Evolutionary conservation across 129 eudicot species (phyloP).

Genomic region (Pittosporum tobira): DNA sequence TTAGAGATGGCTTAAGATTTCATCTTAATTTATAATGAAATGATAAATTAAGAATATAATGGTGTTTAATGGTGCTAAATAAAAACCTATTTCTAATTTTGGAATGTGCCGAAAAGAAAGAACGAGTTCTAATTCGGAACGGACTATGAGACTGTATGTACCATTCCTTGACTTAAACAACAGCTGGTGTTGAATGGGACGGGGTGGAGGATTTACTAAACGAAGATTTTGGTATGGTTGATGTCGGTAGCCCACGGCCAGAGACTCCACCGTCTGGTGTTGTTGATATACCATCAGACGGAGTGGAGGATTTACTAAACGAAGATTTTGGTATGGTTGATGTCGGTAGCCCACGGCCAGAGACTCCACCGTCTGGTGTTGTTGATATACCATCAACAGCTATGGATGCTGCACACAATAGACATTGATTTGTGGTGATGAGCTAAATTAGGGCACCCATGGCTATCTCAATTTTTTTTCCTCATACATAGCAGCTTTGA

Average conservation of each 20-base stretch:
- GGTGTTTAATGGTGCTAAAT: too few relatives aligned
- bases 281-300: slow-evolving; percentile 21
- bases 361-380: slow-evolving; percentile 39
- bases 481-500: not conserved
- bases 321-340: slow-evolving; percentile 57
- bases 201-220: slow-evolving; percentile 36
- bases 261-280: slow-evolving; percentile 41
- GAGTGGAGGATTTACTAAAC: slow-evolving; percentile 38
- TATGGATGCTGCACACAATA: slow-evolving; percentile 22
- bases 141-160: not conserved
- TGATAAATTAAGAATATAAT: too few relatives aligned
- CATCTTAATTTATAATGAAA: too few relatives aligned
- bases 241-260: slow-evolving; percentile 38
- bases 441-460: slow-evolving; percentile 1
- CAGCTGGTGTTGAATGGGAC: slow-evolving; percentile 57
- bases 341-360: slow-evolving; percentile 39
- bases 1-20: too few relatives aligned
- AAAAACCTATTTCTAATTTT: not conserved
- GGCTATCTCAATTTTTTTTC: too few relatives aligned
- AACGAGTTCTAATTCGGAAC: too few relatives aligned
- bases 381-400: slow-evolving; percentile 20
- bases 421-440: slow-evolving; percentile 15
- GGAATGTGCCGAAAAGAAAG: not conserved
- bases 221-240: slow-evolving; percentile 55
- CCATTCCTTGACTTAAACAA: slow-evolving; percentile 23